These are phyloP conservation scores for Solanum dulcamara DNA, from an alignment of 257 asterid species.

Conservation along the genomic window DNA sequence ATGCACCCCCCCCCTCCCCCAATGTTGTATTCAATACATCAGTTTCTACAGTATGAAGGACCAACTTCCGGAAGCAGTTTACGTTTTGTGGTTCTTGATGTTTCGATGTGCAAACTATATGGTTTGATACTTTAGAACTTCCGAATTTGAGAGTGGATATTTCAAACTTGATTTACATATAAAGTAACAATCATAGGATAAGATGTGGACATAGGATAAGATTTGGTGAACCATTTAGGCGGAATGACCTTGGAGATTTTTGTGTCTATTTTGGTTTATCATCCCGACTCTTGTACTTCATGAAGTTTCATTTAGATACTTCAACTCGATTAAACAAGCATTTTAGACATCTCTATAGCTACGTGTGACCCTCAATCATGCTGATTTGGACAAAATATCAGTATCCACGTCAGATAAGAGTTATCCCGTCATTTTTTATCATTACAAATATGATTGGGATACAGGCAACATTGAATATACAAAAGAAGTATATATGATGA, in stretches of 20 bases:
- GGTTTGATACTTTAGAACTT: not conserved
- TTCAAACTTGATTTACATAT: not conserved
- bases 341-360: too few species aligned
- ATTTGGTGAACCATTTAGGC: not conserved
- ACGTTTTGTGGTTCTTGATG: not conserved
- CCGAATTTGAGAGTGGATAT: not conserved
- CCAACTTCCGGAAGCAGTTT: not conserved
- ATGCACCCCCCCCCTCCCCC: not conserved
- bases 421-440: too few species aligned
- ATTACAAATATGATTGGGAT: not conserved
- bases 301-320: not conserved
- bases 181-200: not conserved
- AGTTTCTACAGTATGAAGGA: not conserved
- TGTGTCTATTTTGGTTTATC: not conserved
- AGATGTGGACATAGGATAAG: not conserved
- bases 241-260: rapidly evolving
- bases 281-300: not conserved
- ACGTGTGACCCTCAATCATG: not conserved
- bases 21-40: not conserved
- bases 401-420: too few species aligned
- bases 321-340: not conserved
- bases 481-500: too few species aligned
- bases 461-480: too few species aligned
- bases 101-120: not conserved
- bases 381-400: too few species aligned